Conservation (phyloP, 2,329 filamentous ascomycete species). For the Cladosporium austrohemisphaericum region DNA sequence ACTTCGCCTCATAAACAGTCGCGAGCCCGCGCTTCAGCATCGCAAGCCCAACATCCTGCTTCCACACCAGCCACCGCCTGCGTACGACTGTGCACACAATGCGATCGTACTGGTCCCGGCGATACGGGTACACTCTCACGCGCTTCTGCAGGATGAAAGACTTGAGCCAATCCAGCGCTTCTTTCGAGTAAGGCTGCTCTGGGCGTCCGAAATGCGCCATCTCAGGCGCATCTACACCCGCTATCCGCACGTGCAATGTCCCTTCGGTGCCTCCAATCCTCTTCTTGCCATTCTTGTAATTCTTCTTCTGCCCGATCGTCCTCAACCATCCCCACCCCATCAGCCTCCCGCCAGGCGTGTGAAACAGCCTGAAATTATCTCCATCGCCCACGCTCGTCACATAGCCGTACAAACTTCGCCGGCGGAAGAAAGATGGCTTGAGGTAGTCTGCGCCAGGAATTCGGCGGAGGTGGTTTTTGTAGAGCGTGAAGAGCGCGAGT, state of each 20-base stretch:
- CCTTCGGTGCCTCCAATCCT: conserved; percentile 44
- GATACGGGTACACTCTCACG: conserved; percentile 79
- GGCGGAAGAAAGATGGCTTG: conserved; percentile 68
- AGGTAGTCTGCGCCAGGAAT: conserved; percentile 76
- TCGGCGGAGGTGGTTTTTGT: conserved; percentile 71
- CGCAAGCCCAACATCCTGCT: conserved; percentile 78
- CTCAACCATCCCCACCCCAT: conserved; percentile 71
- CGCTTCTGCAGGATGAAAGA: conserved; percentile 66
- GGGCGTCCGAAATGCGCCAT: conserved; percentile 85
- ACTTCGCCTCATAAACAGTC: conserved; percentile 90
- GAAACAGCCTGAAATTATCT: conserved; percentile 90
- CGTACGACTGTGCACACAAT: conserved; percentile 77
- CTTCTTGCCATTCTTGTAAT: conserved; percentile 21
- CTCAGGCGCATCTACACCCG: conserved; percentile 91
- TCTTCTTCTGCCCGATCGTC: conserved; percentile 19
- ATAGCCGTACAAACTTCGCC: conserved; percentile 71
- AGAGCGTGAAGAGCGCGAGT: conserved; percentile 56
- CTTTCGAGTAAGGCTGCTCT: conserved; percentile 76
- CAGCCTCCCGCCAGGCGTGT: conserved; percentile 85
- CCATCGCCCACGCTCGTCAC: conserved; percentile 96
- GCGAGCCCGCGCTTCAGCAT: conserved; percentile 84
- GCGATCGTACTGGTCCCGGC: conserved; percentile 86
- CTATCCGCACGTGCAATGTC: conserved; percentile 78
- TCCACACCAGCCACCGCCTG: conserved; percentile 47
- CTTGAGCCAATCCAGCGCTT: conserved; percentile 79